Percentiles rank a stretch among this genome's conserved stretches.
Conservation (phyloP, 176 grass and related monocot genomes). For the Cymbopogon citratus region DNA sequence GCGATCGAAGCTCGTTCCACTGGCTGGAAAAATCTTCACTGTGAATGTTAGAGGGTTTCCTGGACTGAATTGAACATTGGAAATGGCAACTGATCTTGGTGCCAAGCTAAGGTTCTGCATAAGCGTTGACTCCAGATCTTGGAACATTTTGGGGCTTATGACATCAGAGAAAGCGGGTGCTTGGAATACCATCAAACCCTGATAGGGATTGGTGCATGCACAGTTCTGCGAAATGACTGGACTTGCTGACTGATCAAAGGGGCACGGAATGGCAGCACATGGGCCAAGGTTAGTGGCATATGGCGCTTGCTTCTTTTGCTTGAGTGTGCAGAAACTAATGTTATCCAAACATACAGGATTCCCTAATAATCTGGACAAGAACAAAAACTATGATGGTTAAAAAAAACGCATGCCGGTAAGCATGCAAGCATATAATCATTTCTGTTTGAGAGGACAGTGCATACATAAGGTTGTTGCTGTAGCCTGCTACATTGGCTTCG, state of each 20-base stretch:
- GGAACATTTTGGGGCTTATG: conserved; percentile 22
- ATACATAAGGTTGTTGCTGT: conserved; percentile 51
- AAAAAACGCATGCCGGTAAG: neutral
- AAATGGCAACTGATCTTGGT: conserved; percentile 38
- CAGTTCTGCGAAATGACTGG: conserved; percentile 37
- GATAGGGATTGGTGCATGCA: conserved; percentile 35
- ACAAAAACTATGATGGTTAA: neutral
- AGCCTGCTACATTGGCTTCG: neutral
- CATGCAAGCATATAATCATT: neutral
- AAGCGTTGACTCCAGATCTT: conserved; percentile 28
- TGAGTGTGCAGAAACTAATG: conserved; percentile 11
- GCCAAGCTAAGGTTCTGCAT: conserved; percentile 13
- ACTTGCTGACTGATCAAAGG: conserved; percentile 34
- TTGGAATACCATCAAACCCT: conserved; percentile 49
- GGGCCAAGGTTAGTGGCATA: conserved; percentile 32
- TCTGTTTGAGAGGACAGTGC: neutral
- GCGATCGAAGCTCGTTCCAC: conserved; percentile 34
- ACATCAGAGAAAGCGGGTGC: conserved; percentile 38
- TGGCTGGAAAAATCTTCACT: conserved; percentile 38
- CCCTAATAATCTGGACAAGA: conserved; percentile 38
- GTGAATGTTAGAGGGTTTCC: conserved; percentile 34
- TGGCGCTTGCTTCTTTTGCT: conserved; percentile 22
- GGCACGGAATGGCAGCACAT: conserved; percentile 35
- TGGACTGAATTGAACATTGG: conserved; percentile 32
- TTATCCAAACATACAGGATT: conserved; percentile 34